phyloP scores from a whole-genome alignment of 176 grass and related monocot genomes.

The Pontederia paniculata region DNA sequence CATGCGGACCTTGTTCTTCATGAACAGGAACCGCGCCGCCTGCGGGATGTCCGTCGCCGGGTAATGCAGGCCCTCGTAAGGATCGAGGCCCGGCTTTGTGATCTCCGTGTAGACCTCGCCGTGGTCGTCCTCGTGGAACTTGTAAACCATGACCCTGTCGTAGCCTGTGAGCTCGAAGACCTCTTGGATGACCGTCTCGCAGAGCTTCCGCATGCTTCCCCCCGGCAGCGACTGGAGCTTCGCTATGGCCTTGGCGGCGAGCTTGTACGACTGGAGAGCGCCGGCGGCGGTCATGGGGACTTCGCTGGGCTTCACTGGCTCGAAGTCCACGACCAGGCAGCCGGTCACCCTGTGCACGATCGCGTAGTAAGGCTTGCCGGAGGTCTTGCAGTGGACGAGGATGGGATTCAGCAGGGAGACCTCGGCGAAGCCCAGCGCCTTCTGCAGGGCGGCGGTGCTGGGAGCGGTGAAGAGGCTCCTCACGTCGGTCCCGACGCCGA shows the following conservation, averaged over 20 bases:
- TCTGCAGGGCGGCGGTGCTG: conserved; percentile 53
- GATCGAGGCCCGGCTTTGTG: conserved; percentile 76
- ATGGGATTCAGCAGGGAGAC: conserved; percentile 82
- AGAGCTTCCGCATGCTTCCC: conserved; percentile 54
- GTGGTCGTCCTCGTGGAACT: conserved; percentile 93
- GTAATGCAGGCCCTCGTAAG: conserved; percentile 83
- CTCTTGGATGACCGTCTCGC: conserved; percentile 65
- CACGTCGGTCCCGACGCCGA: conserved; percentile 56
- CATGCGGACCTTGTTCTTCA: conserved; percentile 93
- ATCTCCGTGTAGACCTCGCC: conserved; percentile 72
- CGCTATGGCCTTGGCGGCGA: conserved; percentile 83
- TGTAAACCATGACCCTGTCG: conserved; percentile 94
- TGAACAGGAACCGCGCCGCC: conserved; percentile 81
- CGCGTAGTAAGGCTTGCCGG: conserved; percentile 86
- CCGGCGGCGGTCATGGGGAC: conserved; percentile 74
- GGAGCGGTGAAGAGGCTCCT: conserved; percentile 61
- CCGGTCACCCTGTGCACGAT: conserved; percentile 74
- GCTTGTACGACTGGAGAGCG: conserved; percentile 93
- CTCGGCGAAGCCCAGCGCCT: conserved; percentile 60
- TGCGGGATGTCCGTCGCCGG: conserved; percentile 94
- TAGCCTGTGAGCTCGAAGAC: conserved; percentile 91
- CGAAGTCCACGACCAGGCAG: conserved; percentile 74
- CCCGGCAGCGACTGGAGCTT: conserved; percentile 77
- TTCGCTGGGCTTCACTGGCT: conserved; percentile 73
- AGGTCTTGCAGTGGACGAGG: conserved; percentile 74